Conservation (phyloP, 2,329 filamentous ascomycete genomes). For the Raffaelea arxii region DNA sequence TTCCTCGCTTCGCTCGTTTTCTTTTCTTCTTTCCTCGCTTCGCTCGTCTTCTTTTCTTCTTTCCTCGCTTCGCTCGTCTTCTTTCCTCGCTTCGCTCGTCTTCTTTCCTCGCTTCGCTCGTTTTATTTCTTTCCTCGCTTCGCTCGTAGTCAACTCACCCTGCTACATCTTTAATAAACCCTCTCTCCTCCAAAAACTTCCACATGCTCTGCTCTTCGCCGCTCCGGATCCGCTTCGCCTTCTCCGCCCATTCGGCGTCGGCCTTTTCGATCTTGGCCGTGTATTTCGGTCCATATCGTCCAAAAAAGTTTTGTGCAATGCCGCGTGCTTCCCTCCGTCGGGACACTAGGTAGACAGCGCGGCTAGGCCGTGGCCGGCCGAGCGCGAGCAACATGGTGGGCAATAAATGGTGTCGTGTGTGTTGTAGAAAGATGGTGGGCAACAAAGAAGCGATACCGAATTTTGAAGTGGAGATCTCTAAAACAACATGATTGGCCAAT, state of each 20-base stretch:
- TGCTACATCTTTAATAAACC: constrained; percentile 63
- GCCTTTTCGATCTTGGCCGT: constrained; percentile 33
- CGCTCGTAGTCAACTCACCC: constrained; percentile 41
- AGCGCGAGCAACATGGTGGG: no score
- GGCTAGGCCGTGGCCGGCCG: no score
- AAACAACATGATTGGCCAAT: no score
- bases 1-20: no score
- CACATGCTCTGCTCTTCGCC: constrained; percentile 47
- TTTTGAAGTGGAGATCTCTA: no score
- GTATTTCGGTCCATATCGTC: constrained; percentile 25
- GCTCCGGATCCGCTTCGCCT: constrained; percentile 35
- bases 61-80: neutral
- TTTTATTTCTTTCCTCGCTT: neutral
- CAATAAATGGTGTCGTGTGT: no score
- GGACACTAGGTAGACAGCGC: no score
- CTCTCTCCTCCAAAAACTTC: constrained; percentile 59
- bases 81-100: no score
- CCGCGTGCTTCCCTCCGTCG: constrained; percentile 4
- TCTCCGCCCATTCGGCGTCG: constrained; percentile 35
- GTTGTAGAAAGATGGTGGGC: no score
- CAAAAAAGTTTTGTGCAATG: no score
- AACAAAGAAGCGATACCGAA: no score
- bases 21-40: constrained; percentile 55
- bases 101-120: neutral
- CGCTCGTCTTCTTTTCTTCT: neutral